A percentile compares a stretch with the other conserved stretches of the same genome.
Evolutionary conservation across 2,329 filamentous ascomycete genomes (phyloP).

Genomic region (Teratosphaeria zuluensis): DNA sequence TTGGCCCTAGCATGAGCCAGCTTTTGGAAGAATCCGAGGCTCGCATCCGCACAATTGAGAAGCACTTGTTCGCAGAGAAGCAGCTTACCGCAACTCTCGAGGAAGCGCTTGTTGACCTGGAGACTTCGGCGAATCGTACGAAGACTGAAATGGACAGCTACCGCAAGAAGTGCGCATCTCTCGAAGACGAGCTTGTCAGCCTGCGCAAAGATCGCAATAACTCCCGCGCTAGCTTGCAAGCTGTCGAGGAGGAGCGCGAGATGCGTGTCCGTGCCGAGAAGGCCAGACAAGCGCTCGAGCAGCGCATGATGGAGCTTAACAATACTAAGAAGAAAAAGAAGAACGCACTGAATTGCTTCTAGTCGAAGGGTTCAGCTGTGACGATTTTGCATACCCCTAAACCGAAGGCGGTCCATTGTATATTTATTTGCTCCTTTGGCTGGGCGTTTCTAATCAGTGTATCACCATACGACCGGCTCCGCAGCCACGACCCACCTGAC

Average conservation of each 20-base stretch:
- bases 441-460: background rate
- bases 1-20: slow-evolving; percentile 57
- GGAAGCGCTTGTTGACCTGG: slow-evolving; percentile 88
- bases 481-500: background rate
- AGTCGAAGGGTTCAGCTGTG: slow-evolving; percentile 23
- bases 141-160: slow-evolving; percentile 83
- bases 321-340: slow-evolving; percentile 84
- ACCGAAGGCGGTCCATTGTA: background rate
- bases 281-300: slow-evolving; percentile 79
- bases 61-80: slow-evolving; percentile 90
- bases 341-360: slow-evolving; percentile 98
- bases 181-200: slow-evolving; percentile 62
- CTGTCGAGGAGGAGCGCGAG: slow-evolving; percentile 92
- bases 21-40: slow-evolving; percentile 91
- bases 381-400: background rate
- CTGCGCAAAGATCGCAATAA: slow-evolving; percentile 50
- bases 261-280: slow-evolving; percentile 84
- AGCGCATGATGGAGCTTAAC: slow-evolving; percentile 67
- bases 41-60: slow-evolving; percentile 90
- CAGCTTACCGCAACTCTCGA: slow-evolving; percentile 92
- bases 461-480: background rate
- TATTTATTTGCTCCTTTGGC: background rate
- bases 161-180: slow-evolving; percentile 71
- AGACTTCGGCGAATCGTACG: slow-evolving; percentile 82
- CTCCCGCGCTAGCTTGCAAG: slow-evolving; percentile 61